A percentile compares a stretch with the other conserved stretches of the same genome.
phyloP scores from a whole-genome alignment of 2,329 filamentous ascomycete genomes.

The Xylariales sp. region DNA sequence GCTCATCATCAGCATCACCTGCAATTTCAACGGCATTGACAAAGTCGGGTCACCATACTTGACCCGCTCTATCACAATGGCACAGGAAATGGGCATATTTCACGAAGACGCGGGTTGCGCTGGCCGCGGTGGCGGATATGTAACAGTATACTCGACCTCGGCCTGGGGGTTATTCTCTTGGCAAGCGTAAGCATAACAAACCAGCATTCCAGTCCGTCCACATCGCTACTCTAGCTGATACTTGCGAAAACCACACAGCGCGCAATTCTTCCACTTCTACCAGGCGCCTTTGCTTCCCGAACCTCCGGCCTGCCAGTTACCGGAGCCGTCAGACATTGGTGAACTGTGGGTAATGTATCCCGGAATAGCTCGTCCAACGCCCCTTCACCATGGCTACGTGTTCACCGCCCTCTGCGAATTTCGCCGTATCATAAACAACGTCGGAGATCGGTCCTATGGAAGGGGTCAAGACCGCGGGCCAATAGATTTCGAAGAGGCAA shows the following conservation, averaged over 20 bases:
- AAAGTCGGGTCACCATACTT: conserved; percentile 16
- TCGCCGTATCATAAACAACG: conserved; percentile 28
- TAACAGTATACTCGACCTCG: no score
- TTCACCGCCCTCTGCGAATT: conserved; percentile 24
- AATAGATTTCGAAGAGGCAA: no score
- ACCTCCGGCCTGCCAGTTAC: conserved; percentile 25
- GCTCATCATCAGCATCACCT: conserved; percentile 24
- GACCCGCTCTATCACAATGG: conserved; percentile 16
- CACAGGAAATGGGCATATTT: conserved; percentile 14
- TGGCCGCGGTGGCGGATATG: no score
- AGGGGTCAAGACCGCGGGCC: no score
- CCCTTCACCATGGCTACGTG: conserved; percentile 20
- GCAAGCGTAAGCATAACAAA: conserved; percentile 22
- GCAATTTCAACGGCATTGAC: conserved; percentile 21
- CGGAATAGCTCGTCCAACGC: conserved; percentile 11
- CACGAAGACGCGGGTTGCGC: no score
- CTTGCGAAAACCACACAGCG: no score
- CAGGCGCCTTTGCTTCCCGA: conserved; percentile 20
- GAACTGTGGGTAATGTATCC: conserved; percentile 33
- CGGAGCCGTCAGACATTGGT: conserved; percentile 20
- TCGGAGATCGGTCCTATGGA: no score
- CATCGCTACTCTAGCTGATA: no score
- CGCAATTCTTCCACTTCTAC: conserved; percentile 17
- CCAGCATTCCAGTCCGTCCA: no score
- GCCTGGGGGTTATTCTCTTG: conserved; percentile 32